Evolutionary conservation across 345 rosid genomes (phyloP), one percentile per base, ranked within the genome.

Genomic region (Gossypium anomalum): DNA sequence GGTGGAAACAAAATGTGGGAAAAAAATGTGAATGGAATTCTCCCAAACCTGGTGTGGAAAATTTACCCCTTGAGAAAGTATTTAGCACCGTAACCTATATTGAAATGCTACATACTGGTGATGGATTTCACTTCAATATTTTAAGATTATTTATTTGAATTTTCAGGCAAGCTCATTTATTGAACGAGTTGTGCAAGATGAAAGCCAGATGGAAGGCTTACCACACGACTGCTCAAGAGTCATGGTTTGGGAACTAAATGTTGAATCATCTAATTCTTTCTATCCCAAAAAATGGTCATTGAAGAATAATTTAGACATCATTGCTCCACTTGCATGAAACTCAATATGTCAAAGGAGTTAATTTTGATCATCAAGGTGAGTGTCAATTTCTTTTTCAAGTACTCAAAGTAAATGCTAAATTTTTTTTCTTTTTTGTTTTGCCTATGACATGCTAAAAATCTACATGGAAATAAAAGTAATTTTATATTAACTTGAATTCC

Each of bases 171-270:
- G 87, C 68, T 57, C 79, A 22, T 84, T 88, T 52, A 70, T 89
- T 10, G 90, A 89, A 75, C 90, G 86, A 79, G 67, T 86, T 67
- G 90, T 89, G 78, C 90, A 89, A 82, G 94, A 89, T 79, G 94
- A 89, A 73, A 86, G 86, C 79, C 90, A 86, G 77, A 86, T 88
- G 94, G 94, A 89, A 75, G 84, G 90, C 78, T 78, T 86, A 25
- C 77, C 43, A 49, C 82, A 78, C 16, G 48, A 82, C 61, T 86
- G 90, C 80, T 84, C 86, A n/a, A 83, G 75, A 63, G 63, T 89
- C 77, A 82, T 83, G 89, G 94, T 79, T 51, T 88, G 92, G 94
- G 78, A 69, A 64, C 78, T 79, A 57, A 73, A 70, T 38, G 70
- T 72, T 13, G 80, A 82, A 51, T 62, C 87, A 34, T 67, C 74